Evolutionary conservation across 345 rosid species (phyloP).

Genomic region (Eucalyptus viminalis): DNA sequence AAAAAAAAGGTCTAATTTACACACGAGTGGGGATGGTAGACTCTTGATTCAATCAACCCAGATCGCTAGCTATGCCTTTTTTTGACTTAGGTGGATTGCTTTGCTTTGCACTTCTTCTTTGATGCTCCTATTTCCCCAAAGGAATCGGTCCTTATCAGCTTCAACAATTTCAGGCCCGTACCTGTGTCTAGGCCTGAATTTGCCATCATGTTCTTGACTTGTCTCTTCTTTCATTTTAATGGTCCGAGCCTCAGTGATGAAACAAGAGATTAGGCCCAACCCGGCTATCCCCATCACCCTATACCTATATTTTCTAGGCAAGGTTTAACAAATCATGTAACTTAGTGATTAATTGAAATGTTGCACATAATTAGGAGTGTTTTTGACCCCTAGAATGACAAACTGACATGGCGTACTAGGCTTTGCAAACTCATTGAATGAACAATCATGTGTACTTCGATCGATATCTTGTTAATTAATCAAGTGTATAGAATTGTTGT

Average conservation of each 20-base stretch:
- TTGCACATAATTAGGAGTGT: neutral
- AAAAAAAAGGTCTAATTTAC: neutral
- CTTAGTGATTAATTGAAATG: neutral
- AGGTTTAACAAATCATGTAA: neutral
- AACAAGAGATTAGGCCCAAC: neutral
- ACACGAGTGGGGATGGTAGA: neutral
- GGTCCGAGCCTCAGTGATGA: neutral
- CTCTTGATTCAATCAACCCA: neutral
- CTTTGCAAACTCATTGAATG: neutral
- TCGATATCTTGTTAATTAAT: neutral
- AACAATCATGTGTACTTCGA: neutral
- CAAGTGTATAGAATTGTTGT: neutral
- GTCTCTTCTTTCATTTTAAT: neutral
- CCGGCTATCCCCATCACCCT: neutral
- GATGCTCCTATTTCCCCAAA: neutral
- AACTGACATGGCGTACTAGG: neutral
- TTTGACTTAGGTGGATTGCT: neutral
- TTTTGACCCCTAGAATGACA: neutral
- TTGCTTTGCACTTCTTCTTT: neutral
- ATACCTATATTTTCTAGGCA: neutral
- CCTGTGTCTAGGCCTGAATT: neutral
- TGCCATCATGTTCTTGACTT: neutral
- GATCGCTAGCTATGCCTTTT: neutral
- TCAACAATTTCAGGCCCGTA: neutral
- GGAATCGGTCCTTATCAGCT: neutral